Percentiles rank a stretch among this genome's conserved stretches.
Conservation (phyloP, 768 basidiomycete genomes). For the Inosperma sp. region DNA sequence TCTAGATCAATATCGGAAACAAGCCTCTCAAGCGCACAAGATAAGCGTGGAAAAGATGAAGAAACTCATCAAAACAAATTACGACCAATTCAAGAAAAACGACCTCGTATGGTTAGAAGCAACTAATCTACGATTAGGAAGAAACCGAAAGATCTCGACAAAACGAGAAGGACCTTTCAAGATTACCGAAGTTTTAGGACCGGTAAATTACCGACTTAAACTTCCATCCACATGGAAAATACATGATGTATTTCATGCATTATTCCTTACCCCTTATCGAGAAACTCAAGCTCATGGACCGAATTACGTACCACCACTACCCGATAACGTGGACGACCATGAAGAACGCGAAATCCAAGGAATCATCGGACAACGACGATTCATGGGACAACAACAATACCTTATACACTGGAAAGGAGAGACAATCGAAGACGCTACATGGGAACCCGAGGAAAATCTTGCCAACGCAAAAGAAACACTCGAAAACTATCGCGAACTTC, state of each 20-base stretch:
- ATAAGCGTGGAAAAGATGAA: neutral
- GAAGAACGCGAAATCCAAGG: neutral
- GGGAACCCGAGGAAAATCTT: neutral
- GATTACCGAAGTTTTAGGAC: too few species aligned
- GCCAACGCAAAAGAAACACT: neutral
- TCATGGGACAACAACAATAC: neutral
- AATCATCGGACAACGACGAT: neutral
- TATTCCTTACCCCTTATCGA: constrained; percentile 6
- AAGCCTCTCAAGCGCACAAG: constrained; percentile 1
- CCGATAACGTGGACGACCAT: constrained; percentile 3
- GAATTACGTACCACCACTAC: neutral
- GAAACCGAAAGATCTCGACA: neutral
- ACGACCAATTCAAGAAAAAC: constrained; percentile 2
- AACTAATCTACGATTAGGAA: constrained; percentile 2
- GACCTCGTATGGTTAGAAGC: neutral
- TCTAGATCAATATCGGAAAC: neutral
- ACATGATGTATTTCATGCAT: too few species aligned
- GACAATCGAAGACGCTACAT: neutral
- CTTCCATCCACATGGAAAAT: constrained; percentile 17
- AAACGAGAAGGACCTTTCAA: too few species aligned
- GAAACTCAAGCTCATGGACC: constrained; percentile 10
- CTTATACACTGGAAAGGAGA: neutral
- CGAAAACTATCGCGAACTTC: neutral
- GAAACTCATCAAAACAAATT: neutral
- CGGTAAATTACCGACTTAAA: constrained; percentile 14